A percentile compares a stretch with the other conserved stretches of the same genome.
Conservation (phyloP, 768 basidiomycete species). For the Mycena rosella region DNA sequence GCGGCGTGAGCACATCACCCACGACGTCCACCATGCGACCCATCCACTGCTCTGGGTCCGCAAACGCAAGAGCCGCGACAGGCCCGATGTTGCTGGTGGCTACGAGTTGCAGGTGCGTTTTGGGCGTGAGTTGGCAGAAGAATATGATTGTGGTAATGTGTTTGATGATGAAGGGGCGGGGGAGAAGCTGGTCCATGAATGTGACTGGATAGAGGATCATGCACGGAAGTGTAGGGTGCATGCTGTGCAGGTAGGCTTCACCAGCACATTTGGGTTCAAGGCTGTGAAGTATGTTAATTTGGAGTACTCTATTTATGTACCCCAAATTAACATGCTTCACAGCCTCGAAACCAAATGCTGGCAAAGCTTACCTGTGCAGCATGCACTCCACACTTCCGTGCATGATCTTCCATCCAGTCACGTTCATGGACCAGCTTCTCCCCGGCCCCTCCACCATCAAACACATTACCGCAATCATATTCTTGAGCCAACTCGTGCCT, state of each 20-base stretch:
- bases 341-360: constrained; percentile 23
- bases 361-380: constrained; percentile 14
- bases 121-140: constrained; percentile 28
- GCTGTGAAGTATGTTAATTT: too few relatives aligned
- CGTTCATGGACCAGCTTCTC: constrained; percentile 32
- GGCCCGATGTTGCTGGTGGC: constrained; percentile 28
- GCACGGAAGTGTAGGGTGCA: constrained; percentile 21
- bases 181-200: constrained; percentile 32
- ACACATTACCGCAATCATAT: constrained; percentile 29
- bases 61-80: constrained; percentile 19
- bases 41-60: constrained; percentile 12
- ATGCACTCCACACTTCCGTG: constrained; percentile 19
- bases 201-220: constrained; percentile 28
- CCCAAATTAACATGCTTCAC: too few relatives aligned
- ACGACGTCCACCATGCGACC: constrained; percentile 18
- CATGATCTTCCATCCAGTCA: constrained; percentile 27
- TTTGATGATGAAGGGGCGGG: constrained; percentile 5
- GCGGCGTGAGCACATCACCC: constrained; percentile 14
- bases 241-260: constrained; percentile 17
- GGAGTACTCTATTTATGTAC: too few relatives aligned
- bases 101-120: constrained; percentile 16
- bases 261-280: constrained; percentile 12
- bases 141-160: constrained; percentile 32
- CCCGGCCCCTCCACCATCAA: constrained; percentile 14
- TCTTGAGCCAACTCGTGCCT: constrained; percentile 29